A percentile compares a stretch with the other conserved stretches of the same genome.
Evolutionary conservation across 1,284 basidiomycete genomes (phyloP).

Genomic region (Cryptococcus sp.): DNA sequence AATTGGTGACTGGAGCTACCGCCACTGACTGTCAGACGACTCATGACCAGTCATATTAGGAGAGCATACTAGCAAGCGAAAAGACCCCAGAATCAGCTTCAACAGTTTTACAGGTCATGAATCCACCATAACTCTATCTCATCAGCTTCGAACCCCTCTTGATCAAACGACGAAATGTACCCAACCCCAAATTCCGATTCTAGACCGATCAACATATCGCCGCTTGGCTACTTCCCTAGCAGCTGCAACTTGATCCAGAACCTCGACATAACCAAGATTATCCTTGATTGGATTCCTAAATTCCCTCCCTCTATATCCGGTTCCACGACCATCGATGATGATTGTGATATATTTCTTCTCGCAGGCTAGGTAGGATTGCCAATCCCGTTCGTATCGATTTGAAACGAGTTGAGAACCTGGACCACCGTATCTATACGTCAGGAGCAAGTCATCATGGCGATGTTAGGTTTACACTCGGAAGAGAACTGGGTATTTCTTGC

Average conservation of each 20-base stretch:
- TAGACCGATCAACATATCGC: conserved; percentile 54
- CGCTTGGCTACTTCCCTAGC: conserved; percentile 53
- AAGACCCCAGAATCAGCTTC: conserved; percentile 81
- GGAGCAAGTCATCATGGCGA: background rate
- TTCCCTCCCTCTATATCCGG: conserved; percentile 78
- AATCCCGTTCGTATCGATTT: conserved; percentile 65
- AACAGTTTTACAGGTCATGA: conserved; percentile 85
- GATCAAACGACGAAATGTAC: conserved; percentile 47
- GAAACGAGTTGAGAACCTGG: conserved; percentile 76
- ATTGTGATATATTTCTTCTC: conserved; percentile 81
- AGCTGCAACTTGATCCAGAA: conserved; percentile 78
- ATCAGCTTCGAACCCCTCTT: conserved; percentile 3
- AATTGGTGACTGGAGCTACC: conserved; percentile 62
- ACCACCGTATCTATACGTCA: conserved; percentile 70
- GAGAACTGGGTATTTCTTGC: conserved; percentile 87
- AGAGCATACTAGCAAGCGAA: conserved; percentile 70
- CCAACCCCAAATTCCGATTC: conserved; percentile 95
- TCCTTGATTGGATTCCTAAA: conserved; percentile 78
- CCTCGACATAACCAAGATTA: conserved; percentile 81
- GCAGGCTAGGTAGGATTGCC: conserved; percentile 82
- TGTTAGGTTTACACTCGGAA: conserved; percentile 64
- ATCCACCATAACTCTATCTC: conserved; percentile 81
- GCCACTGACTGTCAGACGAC: conserved; percentile 17
- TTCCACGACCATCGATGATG: conserved; percentile 86
- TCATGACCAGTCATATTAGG: background rate